phyloP scores from a whole-genome alignment of 257 asterid species.

The Lavandula angustifolia region DNA sequence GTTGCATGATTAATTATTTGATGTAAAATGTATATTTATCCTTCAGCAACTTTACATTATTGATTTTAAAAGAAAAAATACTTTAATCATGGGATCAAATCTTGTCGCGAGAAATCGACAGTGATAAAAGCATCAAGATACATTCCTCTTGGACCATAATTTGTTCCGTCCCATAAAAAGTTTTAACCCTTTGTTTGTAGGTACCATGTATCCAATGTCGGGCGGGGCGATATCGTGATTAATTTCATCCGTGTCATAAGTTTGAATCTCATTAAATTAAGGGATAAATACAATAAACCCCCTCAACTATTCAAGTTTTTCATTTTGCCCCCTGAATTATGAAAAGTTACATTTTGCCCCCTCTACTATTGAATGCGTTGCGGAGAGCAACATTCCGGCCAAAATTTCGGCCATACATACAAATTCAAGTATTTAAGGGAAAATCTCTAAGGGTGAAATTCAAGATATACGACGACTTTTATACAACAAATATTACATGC shows the following conservation, averaged over 20 bases:
- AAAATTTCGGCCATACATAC: no score
- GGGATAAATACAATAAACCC: no score
- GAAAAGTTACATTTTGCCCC: no score
- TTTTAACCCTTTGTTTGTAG: not conserved
- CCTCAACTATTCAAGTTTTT: no score
- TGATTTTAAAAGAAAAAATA: conserved; percentile 2
- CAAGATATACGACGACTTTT: no score
- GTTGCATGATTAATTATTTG: conserved; percentile 18
- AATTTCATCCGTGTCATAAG: not conserved
- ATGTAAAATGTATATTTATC: not conserved
- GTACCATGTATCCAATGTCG: not conserved
- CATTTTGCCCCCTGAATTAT: no score
- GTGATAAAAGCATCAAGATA: not conserved
- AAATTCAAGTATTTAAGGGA: no score
- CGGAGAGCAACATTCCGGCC: no score
- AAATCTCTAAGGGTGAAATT: no score
- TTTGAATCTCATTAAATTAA: not conserved
- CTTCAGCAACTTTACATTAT: conserved; percentile 17
- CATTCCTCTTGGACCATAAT: conserved; percentile 20
- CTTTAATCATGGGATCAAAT: conserved; percentile 5
- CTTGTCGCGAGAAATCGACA: conserved; percentile 17
- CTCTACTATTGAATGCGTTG: no score
- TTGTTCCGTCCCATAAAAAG: conserved; percentile 6
- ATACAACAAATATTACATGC: no score
- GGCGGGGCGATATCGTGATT: no score